Percentiles rank a stretch among this genome's conserved stretches.
Conservation (phyloP, 108 stramenopile genomes). For the Cyclostephanos invisitatus region DNA sequence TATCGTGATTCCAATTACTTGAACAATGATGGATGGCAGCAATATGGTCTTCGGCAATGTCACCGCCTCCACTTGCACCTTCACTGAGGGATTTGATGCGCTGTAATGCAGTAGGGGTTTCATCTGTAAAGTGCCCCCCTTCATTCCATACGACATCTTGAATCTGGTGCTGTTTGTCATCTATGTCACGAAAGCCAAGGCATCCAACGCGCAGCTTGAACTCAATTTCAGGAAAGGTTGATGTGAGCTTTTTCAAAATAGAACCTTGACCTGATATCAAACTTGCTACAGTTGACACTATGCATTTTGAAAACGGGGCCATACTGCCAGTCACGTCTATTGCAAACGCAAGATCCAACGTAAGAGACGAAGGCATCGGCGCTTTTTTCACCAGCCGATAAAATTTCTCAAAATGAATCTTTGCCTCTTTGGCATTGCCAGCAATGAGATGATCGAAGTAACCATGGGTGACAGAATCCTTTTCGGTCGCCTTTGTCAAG, state of each 20-base stretch:
- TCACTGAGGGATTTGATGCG: conserved; percentile 22
- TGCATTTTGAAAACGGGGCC: conserved; percentile 43
- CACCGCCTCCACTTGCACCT: conserved; percentile 49
- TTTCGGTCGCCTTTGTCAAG: conserved; percentile 47
- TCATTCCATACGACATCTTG: conserved; percentile 29
- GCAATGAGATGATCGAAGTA: conserved; percentile 61
- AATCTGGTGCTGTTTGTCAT: conserved; percentile 52
- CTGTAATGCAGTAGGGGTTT: conserved; percentile 9
- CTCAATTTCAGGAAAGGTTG: conserved; percentile 54
- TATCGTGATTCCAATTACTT: conserved; percentile 32
- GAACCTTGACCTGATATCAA: conserved; percentile 46
- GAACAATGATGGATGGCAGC: conserved; percentile 54
- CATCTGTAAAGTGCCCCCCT: conserved; percentile 53
- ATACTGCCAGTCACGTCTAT: conserved; percentile 70
- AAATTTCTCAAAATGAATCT: conserved; percentile 45
- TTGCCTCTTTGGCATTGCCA: conserved; percentile 24
- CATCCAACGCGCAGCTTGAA: conserved; percentile 52
- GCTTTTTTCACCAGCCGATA: conserved; percentile 57
- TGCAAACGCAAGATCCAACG: conserved; percentile 54
- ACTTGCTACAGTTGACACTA: conserved; percentile 34
- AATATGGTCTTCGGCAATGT: conserved; percentile 60
- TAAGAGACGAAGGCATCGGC: conserved; percentile 43
- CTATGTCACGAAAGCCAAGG: conserved; percentile 57
- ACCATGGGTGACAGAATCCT: conserved; percentile 45
- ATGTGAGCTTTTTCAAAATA: conserved; percentile 39